Base-by-base conservation (phyloP, 116 monocot species). In the Trichopus zeylanicus region DNA sequence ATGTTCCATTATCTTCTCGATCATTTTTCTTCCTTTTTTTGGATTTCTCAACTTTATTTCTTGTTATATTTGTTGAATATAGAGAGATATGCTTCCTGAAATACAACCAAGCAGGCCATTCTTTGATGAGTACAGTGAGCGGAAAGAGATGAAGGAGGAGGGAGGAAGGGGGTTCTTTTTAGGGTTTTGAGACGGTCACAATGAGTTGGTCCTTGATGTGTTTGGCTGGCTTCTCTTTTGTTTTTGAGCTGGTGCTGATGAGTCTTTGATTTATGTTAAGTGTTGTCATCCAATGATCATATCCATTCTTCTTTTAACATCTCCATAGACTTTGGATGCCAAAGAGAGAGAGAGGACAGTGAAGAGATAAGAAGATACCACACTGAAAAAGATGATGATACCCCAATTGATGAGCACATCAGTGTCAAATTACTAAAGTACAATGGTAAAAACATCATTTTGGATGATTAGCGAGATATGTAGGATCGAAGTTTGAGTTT, bases 71-170 rank as follows among this genome's bases (percentile, higher is more conserved):
- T 49, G 29, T 67, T 30, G 29, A 55, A 55, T 55, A 55, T 29
- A 48, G 32, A 47, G 13, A 65, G 10, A 6, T 30, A 26, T 23
- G 52, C 59, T 49, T 16, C 21, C 19, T 8, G n/a, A 18, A 39
- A 61, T 56, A 63, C 51, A 51, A 35, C 48, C 47, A 29, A 18
- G 62, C 61, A 56, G 57, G 60, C 55, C 55, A 46, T 56, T 26
- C 54, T 65, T 76, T 53, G 23, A 38, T 57, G 59, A 24, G 56
- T 59, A n/a, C 12, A 42, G 59, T 38, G 7, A 59, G 59, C 38
- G 59, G 35, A 35, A 32, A 38, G 15, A 1, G 21, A 7, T 18
- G 5, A 56, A 29, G 10, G 34, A 4, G 12, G 9, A 24, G 16
- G 37, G 24, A 7, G 33, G 7, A 10, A 32, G 19, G n/a, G 59